Evolutionary conservation across 1,139 yeast genomes (phyloP).

Genomic region (Scheffersomyces parashehatae): DNA sequence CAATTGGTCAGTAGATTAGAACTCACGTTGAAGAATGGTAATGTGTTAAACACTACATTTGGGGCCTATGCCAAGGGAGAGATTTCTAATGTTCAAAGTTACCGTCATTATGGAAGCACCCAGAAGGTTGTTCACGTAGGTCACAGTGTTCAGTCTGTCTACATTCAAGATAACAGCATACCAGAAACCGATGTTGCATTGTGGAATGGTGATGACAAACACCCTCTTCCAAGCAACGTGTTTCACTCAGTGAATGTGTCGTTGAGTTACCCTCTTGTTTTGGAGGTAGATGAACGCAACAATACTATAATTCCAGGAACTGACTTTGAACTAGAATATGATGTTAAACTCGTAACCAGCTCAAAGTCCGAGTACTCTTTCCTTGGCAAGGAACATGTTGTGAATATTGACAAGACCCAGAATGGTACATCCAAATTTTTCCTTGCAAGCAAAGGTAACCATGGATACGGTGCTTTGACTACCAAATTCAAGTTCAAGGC

Average conservation of each 20-base stretch:
- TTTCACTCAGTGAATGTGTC: conserved; percentile 8
- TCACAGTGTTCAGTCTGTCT: conserved; percentile 17
- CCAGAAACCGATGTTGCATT: not conserved
- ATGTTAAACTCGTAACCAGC: conserved; percentile 14
- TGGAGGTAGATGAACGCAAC: conserved; percentile 9
- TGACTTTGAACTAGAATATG: conserved; percentile 19
- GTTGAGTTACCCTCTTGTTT: conserved; percentile 25
- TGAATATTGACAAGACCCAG: conserved; percentile 24
- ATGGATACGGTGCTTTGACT: conserved; percentile 45
- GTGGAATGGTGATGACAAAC: not conserved
- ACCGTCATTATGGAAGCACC: conserved; percentile 27
- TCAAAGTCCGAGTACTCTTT: not conserved
- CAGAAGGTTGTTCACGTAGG: conserved; percentile 35
- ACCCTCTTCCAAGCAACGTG: not conserved
- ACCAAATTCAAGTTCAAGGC: conserved; percentile 40
- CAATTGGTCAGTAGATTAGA: conserved; percentile 29
- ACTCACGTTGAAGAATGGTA: conserved; percentile 37
- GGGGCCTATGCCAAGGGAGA: conserved; percentile 27
- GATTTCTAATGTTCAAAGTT: conserved; percentile 34
- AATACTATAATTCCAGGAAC: conserved; percentile 8
- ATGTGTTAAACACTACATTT: conserved; percentile 26
- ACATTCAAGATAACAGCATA: conserved; percentile 14
- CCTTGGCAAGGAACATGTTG: conserved; percentile 18
- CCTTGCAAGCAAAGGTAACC: conserved; percentile 49
- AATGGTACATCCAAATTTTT: conserved; percentile 51